Base-by-base conservation (phyloP, 352 stramenopile species). In the Pseudoperonospora humuli region DNA sequence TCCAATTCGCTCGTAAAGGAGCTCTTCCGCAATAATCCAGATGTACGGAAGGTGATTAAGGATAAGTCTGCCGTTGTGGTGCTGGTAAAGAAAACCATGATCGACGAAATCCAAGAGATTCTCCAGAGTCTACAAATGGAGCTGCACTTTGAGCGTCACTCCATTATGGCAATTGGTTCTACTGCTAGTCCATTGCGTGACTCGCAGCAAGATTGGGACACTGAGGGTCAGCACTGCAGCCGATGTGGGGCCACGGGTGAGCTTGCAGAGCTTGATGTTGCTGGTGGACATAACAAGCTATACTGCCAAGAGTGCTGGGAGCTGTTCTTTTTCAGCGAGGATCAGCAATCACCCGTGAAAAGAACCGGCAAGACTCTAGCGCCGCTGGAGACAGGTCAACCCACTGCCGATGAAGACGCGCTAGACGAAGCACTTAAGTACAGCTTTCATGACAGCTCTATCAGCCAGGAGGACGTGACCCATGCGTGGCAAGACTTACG, bases 71-170 rank as follows among this genome's bases (percentile, higher is more conserved):
- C 75, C 5, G 52, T 69, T 35, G 55, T 70, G 32, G 64, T 88
- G 27, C 41, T 88, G 20, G 56, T 68, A 39, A 88, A 88, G 55
- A 86, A 84, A 49, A 62, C 50, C 13, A 78, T 86, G 57, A 66
- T 88, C 23, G 76, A 85, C 33, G 76, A 88, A 52, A 86, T 88
- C 50, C 71, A 88, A 39, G 71, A 88, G 31, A 88, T 86, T 33
- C 67, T 86, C 10, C 56, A 78, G 39, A 81, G 64, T 41, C 63
- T 88, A 20, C 73, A 88, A 56, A 88, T 88, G 74, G 76, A 85
- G 46, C 42, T 74, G 28, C 76, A 86, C 34, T 85, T 88, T 42
- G 76, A 88, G 48, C 73, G 76, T 14, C 76, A 86, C 59, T 88
- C 76, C 18, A 64, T 67, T 19, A 54, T 81, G 28, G 74, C 69